Evolutionary conservation across 495 filamentous ascomycete species (phyloP), one percentile per base, ranked within the genome.

Genomic region (Cercophora newfieldiana): DNA sequence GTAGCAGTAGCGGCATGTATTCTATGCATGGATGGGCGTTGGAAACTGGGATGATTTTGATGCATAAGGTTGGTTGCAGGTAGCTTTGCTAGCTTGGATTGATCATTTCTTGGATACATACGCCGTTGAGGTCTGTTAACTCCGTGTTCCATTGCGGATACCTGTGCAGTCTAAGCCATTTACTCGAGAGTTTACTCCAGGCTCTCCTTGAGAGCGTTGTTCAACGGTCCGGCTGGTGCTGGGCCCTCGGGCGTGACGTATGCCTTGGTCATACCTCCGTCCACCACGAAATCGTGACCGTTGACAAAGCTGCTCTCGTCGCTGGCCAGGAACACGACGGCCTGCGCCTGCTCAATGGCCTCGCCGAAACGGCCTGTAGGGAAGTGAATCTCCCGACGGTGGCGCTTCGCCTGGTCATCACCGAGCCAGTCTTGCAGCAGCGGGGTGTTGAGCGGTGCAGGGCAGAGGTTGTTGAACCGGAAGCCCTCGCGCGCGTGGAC

Each of bases 351-450:
- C 79, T 99, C 95, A 67, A 99, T 86, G 7, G 96, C 89, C 80
- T 99, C 95, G 22, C 95, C 95, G 71, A 99, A 99, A 16, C 95
- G 85, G n/a, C 95, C 95, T 2, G 85, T 87, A 2, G 95, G 95
- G 83, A 99, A 97, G 71, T 99, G 95, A 48, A 99, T 86, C 82
- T 97, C 93, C 59, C 95, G 89, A 33, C 95, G 83, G 71, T 84
- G 77, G 24, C 95, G 88, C 85, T 97, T 98, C 33, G 84, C 86
- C 64, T 86, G 72, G 78, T 98, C 95, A 68, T 94, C 90, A 31
- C 96, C 96, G 0, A 99, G 87, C 91, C 92, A 97, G 79, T 97
- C 90, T 80, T 97, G 93, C 53, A 99, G 83, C n/a, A 99, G 71
- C 25, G 86, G 86, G 1, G 86, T 89, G 83, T 98, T 98, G 59